These are phyloP conservation scores for Besnoitia besnoiti DNA, from an alignment of 169 alveolate species.

Conservation along the genomic window DNA sequence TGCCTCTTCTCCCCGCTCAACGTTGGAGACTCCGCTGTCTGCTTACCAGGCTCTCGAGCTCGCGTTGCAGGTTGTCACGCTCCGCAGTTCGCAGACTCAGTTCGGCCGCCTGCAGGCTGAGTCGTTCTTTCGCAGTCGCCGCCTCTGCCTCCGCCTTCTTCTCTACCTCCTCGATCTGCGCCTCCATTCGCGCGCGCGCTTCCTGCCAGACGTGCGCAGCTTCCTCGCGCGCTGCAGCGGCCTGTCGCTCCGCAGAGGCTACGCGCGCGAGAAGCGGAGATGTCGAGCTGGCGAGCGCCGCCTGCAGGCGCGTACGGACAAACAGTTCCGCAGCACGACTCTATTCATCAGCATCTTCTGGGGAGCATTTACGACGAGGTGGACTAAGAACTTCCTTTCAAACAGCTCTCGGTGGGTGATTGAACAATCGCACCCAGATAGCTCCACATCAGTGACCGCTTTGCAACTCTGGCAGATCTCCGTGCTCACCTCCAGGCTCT, in stretches of 20 bases:
- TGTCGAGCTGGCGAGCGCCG: not conserved
- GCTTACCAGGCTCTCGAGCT: not conserved
- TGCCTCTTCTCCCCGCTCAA: no score
- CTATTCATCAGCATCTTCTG: no score
- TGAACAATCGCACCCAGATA: not conserved
- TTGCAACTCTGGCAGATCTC: no score
- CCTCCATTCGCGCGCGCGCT: not conserved
- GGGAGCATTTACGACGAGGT: not conserved
- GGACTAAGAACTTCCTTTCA: no score
- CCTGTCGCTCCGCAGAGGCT: not conserved
- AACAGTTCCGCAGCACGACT: not conserved
- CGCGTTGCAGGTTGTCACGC: not conserved
- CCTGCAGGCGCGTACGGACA: not conserved
- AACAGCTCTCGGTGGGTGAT: no score
- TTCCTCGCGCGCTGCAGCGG: not conserved
- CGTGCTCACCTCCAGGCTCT: not conserved
- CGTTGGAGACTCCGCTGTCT: no score
- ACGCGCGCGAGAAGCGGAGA: not conserved
- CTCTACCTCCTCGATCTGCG: not conserved
- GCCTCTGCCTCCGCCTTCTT: not conserved
- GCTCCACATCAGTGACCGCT: not conserved
- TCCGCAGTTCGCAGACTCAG: not conserved
- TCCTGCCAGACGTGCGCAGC: not conserved
- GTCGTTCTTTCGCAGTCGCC: not conserved
- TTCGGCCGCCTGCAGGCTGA: no score